These are phyloP conservation scores for Candida succiphila DNA, from an alignment of 805 yeast genomes.

Conservation along the genomic window DNA sequence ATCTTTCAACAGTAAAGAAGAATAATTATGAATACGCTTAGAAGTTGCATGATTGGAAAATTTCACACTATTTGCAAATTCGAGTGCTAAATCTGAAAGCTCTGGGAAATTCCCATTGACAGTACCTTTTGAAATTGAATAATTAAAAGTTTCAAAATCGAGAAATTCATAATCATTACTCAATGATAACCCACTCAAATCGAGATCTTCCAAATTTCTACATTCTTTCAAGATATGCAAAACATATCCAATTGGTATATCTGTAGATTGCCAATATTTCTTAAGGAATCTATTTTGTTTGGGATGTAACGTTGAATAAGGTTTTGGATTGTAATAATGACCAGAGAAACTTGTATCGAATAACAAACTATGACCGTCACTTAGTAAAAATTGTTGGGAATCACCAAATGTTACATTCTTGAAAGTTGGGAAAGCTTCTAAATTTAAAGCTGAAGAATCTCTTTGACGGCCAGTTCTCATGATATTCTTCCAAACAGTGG, in stretches of 20 bases:
- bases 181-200: slow-evolving; percentile 53
- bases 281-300: slow-evolving; percentile 46
- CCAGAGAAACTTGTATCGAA: not conserved
- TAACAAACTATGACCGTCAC: not conserved
- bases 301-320: slow-evolving; percentile 43
- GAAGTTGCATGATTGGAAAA: too few species aligned
- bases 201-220: slow-evolving; percentile 42
- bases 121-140: slow-evolving; percentile 13
- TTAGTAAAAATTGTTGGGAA: not conserved
- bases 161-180: slow-evolving; percentile 56
- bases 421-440: not conserved
- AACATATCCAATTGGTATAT: slow-evolving; percentile 70
- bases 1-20: slow-evolving; percentile 25
- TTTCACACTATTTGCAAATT: too few species aligned
- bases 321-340: slow-evolving; percentile 7
- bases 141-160: slow-evolving; percentile 27
- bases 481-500: too few species aligned
- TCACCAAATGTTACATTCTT: not conserved
- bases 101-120: slow-evolving; percentile 4
- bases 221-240: slow-evolving; percentile 63
- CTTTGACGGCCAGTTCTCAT: too few species aligned
- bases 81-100: slow-evolving; percentile 2
- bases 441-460: not conserved
- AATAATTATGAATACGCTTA: slow-evolving; percentile 1
- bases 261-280: slow-evolving; percentile 59